Evolutionary conservation across 1,284 basidiomycete species (phyloP), one percentile per base, ranked within the genome.

Genomic region (Ustilago cynodontis): DNA sequence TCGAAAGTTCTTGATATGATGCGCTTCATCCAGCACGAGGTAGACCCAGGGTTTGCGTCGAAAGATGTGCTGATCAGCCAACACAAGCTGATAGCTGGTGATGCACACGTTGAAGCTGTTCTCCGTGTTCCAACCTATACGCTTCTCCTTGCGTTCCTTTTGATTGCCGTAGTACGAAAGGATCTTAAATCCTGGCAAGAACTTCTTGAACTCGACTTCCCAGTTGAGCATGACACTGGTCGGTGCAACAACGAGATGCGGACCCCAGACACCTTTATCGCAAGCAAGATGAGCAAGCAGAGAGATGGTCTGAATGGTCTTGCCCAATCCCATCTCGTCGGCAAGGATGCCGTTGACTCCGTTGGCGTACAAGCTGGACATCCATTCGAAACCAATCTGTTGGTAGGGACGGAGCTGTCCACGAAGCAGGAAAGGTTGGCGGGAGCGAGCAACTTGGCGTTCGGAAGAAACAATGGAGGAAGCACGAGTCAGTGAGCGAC

Each of bases 191-290:
- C 95, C 95, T 0, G 95, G 95, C 2, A 98, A 88, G 85, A 98
- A 98, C 87, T 97, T 97, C 87, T 98, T 97, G 89, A 98, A 98
- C 86, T 98, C 95, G 93, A 98, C 96, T 86, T 97, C 95, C 95
- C 95, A 98, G 85, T 98, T 98, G 65, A 98, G 89, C 73, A 98
- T 90, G 64, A 98, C 95, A 71, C 93, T 94, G 1, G 95, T 98
- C 1, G 95, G 94, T 13, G 96, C 95, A 79, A 98, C 91, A 84
- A 98, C 94, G 31, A 98, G 90, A 87, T 98, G 95, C 2, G 95
- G 95, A 0, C 96, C 96, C 95, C 95, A 98, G 68, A 96, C 93
- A 7, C 95, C 95, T 58, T 92, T 90, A 86, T 96, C 94, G 85
- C 95, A 97, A 16, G 95, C 95, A 14, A 98, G 90, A 87, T 98